Evolutionary conservation across 805 yeast genomes (phyloP), one percentile per base, ranked within the genome.

Genomic region (Nakazawaea ishiwadae): DNA sequence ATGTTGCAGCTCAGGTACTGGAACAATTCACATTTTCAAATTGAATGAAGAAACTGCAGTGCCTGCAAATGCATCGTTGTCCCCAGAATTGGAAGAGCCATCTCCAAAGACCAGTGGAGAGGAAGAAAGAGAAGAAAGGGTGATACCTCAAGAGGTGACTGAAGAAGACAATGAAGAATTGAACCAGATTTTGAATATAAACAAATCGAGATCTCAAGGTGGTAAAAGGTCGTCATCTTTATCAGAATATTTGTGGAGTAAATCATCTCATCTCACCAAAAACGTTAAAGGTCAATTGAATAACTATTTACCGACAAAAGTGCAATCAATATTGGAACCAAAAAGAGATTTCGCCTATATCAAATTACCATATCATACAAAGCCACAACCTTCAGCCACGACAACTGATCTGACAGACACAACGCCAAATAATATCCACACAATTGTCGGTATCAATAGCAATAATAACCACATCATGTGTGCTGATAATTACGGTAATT

Each of bases 311-410:
- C 96, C 96, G 2, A 69, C 80, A 10, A 78, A 84, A 40, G 79
- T 90, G 30, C 77, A 87, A 9, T 85, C 95, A 2, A 81, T 90
- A 44, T 65, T 90, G 51, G 96, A 90, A 54, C 95, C 96, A 11
- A 77, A 85, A 17, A 73, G 99, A 48, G 96, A 90, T 55, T 93
- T 87, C 69, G 97, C 98, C 0, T 85, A 80, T 39, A 69, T 91
- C 49, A 89, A 86, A 57, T 71, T 91, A 16, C 86, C 85, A 10
- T 0, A 32, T 30, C 41, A 63, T 56, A 20, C 35, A 18, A 14
- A 7, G 2, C 10, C 28, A 4, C 27, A 3, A 19, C 14, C 14
- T 21, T 11, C 34, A 33, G 28, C 26, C 46, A 55, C 17, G 60
- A 62, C 20, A 65, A 57, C n/a, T 56, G 52, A 15, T 47, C 46